These are phyloP conservation scores for Boletus bicolor DNA, from an alignment of 768 basidiomycete genomes.

Conservation along the genomic window DNA sequence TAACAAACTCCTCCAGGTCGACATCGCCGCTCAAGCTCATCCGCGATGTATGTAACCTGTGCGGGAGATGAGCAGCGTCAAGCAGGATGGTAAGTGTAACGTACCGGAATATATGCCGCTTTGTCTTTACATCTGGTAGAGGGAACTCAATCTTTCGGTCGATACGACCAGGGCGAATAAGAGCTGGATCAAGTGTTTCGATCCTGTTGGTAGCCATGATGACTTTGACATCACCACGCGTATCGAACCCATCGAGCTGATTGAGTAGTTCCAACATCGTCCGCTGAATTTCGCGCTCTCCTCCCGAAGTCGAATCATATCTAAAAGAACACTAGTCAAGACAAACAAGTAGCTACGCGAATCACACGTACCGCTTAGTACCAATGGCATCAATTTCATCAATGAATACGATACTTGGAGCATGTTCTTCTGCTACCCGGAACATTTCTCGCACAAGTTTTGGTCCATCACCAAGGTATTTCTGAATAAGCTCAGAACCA, in stretches of 20 bases:
- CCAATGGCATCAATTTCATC: slow-evolving; percentile 99
- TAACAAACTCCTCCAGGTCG: slow-evolving; percentile 92
- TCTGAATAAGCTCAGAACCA: slow-evolving; percentile 97
- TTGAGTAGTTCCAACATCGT: slow-evolving; percentile 99
- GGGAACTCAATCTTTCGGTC: slow-evolving; percentile 99
- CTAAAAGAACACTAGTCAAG: slow-evolving; percentile 37
- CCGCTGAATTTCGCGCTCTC: slow-evolving; percentile 98
- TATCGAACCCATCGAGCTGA: slow-evolving; percentile 99
- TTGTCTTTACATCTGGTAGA: slow-evolving; percentile 96
- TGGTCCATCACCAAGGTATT: slow-evolving; percentile 97
- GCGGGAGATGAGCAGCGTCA: slow-evolving; percentile 5
- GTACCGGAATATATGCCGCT: slow-evolving; percentile 95
- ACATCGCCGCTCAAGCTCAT: slow-evolving; percentile 90
- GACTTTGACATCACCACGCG: slow-evolving; percentile 98
- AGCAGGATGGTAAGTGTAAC: slow-evolving; percentile 10
- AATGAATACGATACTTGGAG: slow-evolving; percentile 98
- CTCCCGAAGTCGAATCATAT: slow-evolving; percentile 97
- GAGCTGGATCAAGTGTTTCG: slow-evolving; percentile 94
- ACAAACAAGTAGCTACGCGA: background rate
- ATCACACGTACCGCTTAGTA: slow-evolving; percentile 80
- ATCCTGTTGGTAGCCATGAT: slow-evolving; percentile 99
- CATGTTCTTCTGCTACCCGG: slow-evolving; percentile 95
- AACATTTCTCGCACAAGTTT: slow-evolving; percentile 97
- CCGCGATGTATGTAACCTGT: slow-evolving; percentile 84
- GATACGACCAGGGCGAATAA: slow-evolving; percentile 97